phyloP scores from a whole-genome alignment of 352 stramenopile species.

The Globisporangium carolinianum region DNA sequence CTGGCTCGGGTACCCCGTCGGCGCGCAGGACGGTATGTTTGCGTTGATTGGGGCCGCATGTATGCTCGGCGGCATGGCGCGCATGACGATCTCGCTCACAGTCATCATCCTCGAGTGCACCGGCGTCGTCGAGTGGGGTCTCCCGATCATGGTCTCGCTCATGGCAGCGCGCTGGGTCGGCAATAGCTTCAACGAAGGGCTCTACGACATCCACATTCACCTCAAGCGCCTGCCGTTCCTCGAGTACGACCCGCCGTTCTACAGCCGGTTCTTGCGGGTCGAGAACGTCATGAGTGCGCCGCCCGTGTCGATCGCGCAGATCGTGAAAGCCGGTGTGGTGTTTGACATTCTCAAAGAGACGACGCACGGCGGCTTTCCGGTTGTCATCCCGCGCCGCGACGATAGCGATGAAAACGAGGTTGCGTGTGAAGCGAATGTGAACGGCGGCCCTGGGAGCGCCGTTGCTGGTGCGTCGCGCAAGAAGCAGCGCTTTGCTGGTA shows the following conservation, averaged over 20 bases:
- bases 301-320: conserved; percentile 55
- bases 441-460: too few species aligned
- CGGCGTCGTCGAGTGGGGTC: conserved; percentile 97
- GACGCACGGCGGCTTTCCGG: conserved; percentile 71
- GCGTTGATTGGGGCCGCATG: conserved; percentile 94
- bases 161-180: conserved; percentile 95
- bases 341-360: conserved; percentile 66
- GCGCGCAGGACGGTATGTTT: conserved; percentile 90
- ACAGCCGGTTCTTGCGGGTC: conserved; percentile 64
- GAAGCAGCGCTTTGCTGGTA: conserved; percentile 52
- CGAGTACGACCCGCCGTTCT: conserved; percentile 91
- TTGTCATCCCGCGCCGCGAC: conserved; percentile 45
- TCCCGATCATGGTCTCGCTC: conserved; percentile 97
- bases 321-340: conserved; percentile 72
- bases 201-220: conserved; percentile 99
- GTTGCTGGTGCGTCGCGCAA: conserved; percentile 15
- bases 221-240: conserved; percentile 96
- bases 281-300: conserved; percentile 75
- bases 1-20: conserved; percentile 52
- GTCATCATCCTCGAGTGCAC: conserved; percentile 98
- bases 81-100: conserved; percentile 98
- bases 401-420: conserved; percentile 24
- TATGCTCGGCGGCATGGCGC: conserved; percentile 94
- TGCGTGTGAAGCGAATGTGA: conserved; percentile 5
- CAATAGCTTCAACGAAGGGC: conserved; percentile 97